Evolutionary conservation across 768 basidiomycete species (phyloP).

Genomic region (Serendipita sp.): DNA sequence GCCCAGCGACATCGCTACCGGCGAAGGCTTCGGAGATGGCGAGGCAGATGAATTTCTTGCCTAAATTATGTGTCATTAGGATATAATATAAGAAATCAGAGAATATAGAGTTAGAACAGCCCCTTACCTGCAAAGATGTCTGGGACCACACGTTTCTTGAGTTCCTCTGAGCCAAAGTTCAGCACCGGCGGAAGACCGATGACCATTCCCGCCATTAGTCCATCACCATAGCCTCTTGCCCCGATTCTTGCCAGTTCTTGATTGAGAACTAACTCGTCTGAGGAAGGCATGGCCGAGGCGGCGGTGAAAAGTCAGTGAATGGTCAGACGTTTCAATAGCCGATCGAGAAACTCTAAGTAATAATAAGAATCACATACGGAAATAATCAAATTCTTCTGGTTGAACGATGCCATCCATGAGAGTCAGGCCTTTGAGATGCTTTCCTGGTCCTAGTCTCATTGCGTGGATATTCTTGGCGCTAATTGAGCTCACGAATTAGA

Average conservation of each 20-base stretch:
- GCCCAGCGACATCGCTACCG: slow-evolving; percentile 66
- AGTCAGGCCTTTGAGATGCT: slow-evolving; percentile 64
- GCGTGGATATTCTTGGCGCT: not conserved
- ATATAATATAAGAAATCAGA: slow-evolving; percentile 39
- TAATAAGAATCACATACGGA: slow-evolving; percentile 32
- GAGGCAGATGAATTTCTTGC: slow-evolving; percentile 67
- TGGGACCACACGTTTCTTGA: slow-evolving; percentile 30
- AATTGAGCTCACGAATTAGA: slow-evolving; percentile 10
- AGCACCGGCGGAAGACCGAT: slow-evolving; percentile 76
- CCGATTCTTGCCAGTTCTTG: slow-evolving; percentile 61
- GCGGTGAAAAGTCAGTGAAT: not conserved
- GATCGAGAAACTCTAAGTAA: not conserved
- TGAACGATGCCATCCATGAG: slow-evolving; percentile 61
- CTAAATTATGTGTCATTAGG: slow-evolving; percentile 21
- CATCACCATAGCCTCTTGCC: slow-evolving; percentile 68
- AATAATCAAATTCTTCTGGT: slow-evolving; percentile 78
- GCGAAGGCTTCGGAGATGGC: slow-evolving; percentile 86
- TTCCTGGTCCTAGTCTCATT: slow-evolving; percentile 53
- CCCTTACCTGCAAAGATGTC: slow-evolving; percentile 13
- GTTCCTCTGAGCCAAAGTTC: slow-evolving; percentile 51
- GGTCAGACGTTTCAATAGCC: slow-evolving; percentile 20
- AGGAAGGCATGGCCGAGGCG: slow-evolving; percentile 5
- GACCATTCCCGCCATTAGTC: slow-evolving; percentile 57
- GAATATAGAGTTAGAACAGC: slow-evolving; percentile 27
- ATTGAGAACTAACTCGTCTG: slow-evolving; percentile 48